Evolutionary conservation across 805 yeast species (phyloP).

Genomic region (Candida boleticola): DNA sequence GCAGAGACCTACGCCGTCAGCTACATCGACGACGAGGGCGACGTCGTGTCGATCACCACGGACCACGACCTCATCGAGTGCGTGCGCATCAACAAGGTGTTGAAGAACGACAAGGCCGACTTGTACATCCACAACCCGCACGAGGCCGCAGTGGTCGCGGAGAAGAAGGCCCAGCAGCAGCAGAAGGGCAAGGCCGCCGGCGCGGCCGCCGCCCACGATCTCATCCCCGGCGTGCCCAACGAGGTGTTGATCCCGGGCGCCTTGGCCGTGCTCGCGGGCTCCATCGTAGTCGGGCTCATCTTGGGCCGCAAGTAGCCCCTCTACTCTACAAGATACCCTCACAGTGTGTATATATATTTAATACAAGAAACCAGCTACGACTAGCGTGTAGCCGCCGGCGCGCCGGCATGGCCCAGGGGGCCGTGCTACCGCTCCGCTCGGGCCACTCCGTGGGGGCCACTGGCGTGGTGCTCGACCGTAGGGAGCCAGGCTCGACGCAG

Average conservation of each 20-base stretch:
- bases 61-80: conserved; percentile 75
- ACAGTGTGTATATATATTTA: conserved; percentile 1
- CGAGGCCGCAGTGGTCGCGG: conserved; percentile 30
- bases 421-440: too few relatives aligned
- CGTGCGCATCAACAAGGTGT: conserved; percentile 50
- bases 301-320: conserved; percentile 43
- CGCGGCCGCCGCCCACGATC: conserved; percentile 16
- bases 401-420: neutral
- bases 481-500: neutral
- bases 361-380: neutral
- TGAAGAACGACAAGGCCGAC: conserved; percentile 63
- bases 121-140: conserved; percentile 69
- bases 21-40: conserved; percentile 83
- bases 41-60: conserved; percentile 71
- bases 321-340: too few relatives aligned
- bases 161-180: conserved; percentile 12
- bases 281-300: conserved; percentile 55
- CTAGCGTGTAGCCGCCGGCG: neutral
- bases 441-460: neutral
- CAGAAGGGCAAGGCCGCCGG: conserved; percentile 15
- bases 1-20: conserved; percentile 58
- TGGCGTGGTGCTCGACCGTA: neutral
- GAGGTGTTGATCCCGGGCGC: conserved; percentile 65
- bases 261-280: conserved; percentile 55
- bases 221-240: conserved; percentile 57